Conservation (phyloP, 75 land plant genomes). For the Isoetes taiwanensis region DNA sequence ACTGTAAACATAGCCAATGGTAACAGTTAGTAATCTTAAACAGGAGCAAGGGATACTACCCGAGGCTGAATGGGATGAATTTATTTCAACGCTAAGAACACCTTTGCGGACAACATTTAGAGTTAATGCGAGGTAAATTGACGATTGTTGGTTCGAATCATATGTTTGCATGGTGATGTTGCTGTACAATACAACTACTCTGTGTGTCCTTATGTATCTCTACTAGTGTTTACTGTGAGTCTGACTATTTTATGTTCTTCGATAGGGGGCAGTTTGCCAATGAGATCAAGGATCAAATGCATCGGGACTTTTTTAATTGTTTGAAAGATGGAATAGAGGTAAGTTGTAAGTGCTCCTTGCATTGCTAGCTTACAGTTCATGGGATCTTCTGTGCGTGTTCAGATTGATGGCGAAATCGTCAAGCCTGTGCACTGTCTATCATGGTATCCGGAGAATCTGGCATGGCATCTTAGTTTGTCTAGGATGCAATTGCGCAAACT, state of each 20-base stretch:
- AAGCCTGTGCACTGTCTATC: slow-evolving; percentile 61
- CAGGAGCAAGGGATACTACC: slow-evolving; percentile 75
- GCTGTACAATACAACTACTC: too few relatives aligned
- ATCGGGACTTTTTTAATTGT: slow-evolving; percentile 63
- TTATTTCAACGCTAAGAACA: slow-evolving; percentile 38
- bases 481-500: slow-evolving; percentile 84
- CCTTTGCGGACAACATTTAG: slow-evolving; percentile 90
- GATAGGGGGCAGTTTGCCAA: slow-evolving; percentile 68
- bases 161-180: too few relatives aligned
- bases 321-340: slow-evolving; percentile 58
- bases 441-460: slow-evolving; percentile 95
- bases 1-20: neutral
- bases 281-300: slow-evolving; percentile 57
- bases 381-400: neutral
- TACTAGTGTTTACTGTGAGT: neutral
- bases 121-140: slow-evolving; percentile 65
- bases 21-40: neutral
- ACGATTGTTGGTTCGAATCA: too few relatives aligned
- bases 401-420: slow-evolving; percentile 34
- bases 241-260: slow-evolving; percentile 3
- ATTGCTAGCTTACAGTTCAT: too few relatives aligned
- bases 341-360: too few relatives aligned
- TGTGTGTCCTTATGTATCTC: too few relatives aligned
- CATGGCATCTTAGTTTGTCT: slow-evolving; percentile 92
- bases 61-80: slow-evolving; percentile 75